Evolutionary conservation across 2,329 filamentous ascomycete species (phyloP), one percentile per base, ranked within the genome.

Genomic region (Aspergillus phoenicis): DNA sequence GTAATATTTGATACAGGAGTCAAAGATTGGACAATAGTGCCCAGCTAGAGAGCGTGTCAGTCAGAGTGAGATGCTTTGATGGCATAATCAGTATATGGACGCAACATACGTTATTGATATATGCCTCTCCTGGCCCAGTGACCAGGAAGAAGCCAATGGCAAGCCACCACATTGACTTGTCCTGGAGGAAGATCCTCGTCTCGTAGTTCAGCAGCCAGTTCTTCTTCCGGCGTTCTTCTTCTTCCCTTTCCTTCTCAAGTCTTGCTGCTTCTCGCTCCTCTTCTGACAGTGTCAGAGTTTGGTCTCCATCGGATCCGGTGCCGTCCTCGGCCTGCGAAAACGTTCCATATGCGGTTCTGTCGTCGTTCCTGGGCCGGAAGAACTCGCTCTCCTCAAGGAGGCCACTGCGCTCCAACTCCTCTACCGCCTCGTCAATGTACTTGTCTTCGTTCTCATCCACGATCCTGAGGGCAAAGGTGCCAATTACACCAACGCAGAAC

Each of bases 111-210:
- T 98, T 99, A 79, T 98, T 99, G 78, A 98, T 93, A 75, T 97
- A 99, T 10, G 94, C 91, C 78, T 99, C 95, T n/a, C 93, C 94
- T 0, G 95, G 94, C 0, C 95, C 95, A 57, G 93, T 91, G 68
- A 97, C 91, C 64, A 98, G 85, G 76, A 98, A 91, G 78, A 99
- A 98, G 20, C 93, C 93, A 0, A 89, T 81, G 0, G 94, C 92
- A 67, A 99, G 89, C 73, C 88, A 91, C 94, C 94, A 99, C 94
- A 98, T 98, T 11, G 93, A 97, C 62, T 85, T 88, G 68, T 99
- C 95, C 24, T 86, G 84, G 8, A 99, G 83, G 75, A 98, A 99
- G 3, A 87, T 83, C 11, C 88, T 84, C 0, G 95, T 98, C 74
- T 97, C 94, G 48, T 91, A 91, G 70, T 98, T 98, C 67, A 98